These are phyloP conservation scores for Solanum peruvianum DNA, from an alignment of 257 asterid species.

Conservation along the genomic window DNA sequence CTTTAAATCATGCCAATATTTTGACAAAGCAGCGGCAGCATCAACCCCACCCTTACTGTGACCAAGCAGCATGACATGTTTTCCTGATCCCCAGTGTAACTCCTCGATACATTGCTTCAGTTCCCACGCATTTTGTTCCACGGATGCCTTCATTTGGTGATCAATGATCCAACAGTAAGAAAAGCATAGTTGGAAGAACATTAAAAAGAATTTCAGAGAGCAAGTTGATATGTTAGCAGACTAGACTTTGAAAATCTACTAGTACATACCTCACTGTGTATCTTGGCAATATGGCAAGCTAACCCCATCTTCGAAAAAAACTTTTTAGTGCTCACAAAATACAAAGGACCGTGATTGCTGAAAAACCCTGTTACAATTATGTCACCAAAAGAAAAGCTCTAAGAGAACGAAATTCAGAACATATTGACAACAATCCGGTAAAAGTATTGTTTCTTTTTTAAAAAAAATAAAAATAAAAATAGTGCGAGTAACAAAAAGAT, in stretches of 20 bases:
- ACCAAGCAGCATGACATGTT: constrained; percentile 82
- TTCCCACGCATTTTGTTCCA: constrained; percentile 89
- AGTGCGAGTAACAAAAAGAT: not conserved
- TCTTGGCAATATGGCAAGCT: constrained; percentile 87
- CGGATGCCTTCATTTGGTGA: constrained; percentile 52
- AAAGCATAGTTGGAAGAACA: not conserved
- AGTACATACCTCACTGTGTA: constrained; percentile 72
- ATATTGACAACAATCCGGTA: not conserved
- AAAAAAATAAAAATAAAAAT: no score
- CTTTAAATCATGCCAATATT: constrained; percentile 51
- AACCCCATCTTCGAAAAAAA: constrained; percentile 90
- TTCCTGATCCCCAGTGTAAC: constrained; percentile 91
- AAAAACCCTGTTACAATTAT: constrained; percentile 54
- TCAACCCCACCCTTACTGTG: constrained; percentile 98
- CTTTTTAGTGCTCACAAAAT: constrained; percentile 70
- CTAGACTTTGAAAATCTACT: not conserved
- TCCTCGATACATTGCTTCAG: constrained; percentile 86
- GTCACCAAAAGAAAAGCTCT: not conserved
- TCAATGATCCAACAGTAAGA: not conserved
- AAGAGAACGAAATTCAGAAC: not conserved
- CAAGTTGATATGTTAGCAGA: not conserved
- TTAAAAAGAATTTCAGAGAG: not conserved
- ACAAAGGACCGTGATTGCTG: constrained; percentile 87
- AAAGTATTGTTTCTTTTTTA: not conserved
- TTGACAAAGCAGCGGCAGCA: constrained; percentile 91